phyloP scores from a whole-genome alignment of 2,329 filamentous ascomycete genomes.

The Alternaria burnsii region DNA sequence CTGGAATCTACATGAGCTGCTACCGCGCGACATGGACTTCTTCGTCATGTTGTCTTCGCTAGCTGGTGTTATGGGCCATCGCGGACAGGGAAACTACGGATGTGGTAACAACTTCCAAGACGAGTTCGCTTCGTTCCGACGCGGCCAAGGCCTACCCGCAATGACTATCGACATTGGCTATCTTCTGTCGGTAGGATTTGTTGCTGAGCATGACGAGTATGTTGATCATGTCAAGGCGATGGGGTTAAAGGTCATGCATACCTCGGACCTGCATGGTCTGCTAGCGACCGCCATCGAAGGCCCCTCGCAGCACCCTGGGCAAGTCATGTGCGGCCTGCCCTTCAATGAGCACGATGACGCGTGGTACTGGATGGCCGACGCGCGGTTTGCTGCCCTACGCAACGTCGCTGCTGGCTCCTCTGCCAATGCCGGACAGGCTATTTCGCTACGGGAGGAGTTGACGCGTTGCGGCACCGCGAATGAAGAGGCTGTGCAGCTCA shows the following conservation, averaged over 20 bases:
- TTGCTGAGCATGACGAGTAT: constrained; percentile 17
- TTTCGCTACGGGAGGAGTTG: constrained; percentile 13
- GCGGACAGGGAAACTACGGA: constrained; percentile 31
- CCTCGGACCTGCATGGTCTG: constrained; percentile 12
- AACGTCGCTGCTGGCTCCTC: constrained; percentile 12
- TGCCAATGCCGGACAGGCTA: constrained; percentile 1
- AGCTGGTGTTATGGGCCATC: constrained; percentile 28
- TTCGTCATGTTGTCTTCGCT: constrained; percentile 34
- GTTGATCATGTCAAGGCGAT: constrained; percentile 17
- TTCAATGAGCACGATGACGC: constrained; percentile 15
- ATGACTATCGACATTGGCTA: constrained; percentile 38
- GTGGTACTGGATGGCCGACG: constrained; percentile 15
- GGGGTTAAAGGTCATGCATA: constrained; percentile 18
- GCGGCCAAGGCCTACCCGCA: constrained; percentile 43
- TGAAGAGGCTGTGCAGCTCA: constrained; percentile 13
- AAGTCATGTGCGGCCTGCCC: constrained; percentile 17
- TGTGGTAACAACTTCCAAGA: constrained; percentile 36
- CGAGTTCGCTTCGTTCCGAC: constrained; percentile 27
- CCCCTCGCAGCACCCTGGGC: constrained; percentile 7
- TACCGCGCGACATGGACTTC: constrained; percentile 29
- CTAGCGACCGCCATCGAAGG: constrained; percentile 14
- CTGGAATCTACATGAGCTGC: constrained; percentile 36
- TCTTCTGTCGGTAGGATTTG: constrained; percentile 39
- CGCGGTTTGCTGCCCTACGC: constrained; percentile 11
- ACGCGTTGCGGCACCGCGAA: constrained; percentile 6